These are phyloP conservation scores for Phytophthora citricola DNA, from an alignment of 352 stramenopile genomes.

Conservation along the genomic window DNA sequence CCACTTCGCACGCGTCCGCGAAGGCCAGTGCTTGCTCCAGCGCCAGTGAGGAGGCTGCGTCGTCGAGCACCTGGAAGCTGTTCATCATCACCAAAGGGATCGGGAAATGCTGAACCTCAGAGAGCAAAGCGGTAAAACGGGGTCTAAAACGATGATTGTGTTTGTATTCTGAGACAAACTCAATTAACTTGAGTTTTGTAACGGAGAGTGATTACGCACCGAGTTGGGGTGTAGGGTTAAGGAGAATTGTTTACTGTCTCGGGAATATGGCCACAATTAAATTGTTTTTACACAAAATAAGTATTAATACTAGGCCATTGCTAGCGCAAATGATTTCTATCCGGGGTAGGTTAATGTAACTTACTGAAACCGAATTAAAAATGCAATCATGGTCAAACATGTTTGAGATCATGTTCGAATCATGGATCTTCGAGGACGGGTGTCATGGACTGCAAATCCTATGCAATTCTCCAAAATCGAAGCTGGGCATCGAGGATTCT, in stretches of 20 bases:
- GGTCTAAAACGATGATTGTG: slow-evolving; percentile 15
- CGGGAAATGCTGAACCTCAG: slow-evolving; percentile 4
- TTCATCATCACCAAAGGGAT: slow-evolving; percentile 26
- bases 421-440: too few relatives aligned
- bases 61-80: slow-evolving; percentile 30
- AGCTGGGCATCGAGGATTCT: too few relatives aligned
- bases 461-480: too few relatives aligned
- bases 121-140: not conserved
- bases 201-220: slow-evolving; percentile 8
- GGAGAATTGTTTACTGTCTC: slow-evolving; percentile 3
- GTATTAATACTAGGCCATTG: too few relatives aligned
- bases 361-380: too few relatives aligned
- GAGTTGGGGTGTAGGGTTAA: not conserved
- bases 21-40: slow-evolving; percentile 51
- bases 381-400: too few relatives aligned
- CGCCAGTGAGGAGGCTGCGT: slow-evolving; percentile 29
- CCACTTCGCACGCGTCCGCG: slow-evolving; percentile 47
- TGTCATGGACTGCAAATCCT: too few relatives aligned
- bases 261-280: not conserved
- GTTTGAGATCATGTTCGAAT: too few relatives aligned
- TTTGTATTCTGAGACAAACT: slow-evolving; percentile 13
- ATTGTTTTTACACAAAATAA: too few relatives aligned
- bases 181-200: slow-evolving; percentile 9
- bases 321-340: too few relatives aligned
- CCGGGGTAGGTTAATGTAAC: too few relatives aligned